Percentiles rank a stretch among this genome's conserved stretches.
Evolutionary conservation across 164 flowering plant genomes (phyloP).

Genomic region (Platanus orientalis): DNA sequence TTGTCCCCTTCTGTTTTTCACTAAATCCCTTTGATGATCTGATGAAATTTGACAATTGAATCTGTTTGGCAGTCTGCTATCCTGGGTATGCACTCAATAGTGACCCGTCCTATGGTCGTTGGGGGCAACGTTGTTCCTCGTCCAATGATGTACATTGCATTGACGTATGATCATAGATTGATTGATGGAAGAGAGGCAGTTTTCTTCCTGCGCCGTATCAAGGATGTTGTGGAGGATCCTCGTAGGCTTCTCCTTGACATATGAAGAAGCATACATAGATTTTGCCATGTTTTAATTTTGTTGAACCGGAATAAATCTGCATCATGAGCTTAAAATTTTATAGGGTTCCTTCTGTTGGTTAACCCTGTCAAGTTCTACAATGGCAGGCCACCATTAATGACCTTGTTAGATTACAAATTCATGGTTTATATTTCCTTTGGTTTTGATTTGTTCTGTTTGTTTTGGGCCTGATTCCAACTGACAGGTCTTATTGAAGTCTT

Average conservation of each 20-base stretch:
- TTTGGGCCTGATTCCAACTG: too few relatives aligned
- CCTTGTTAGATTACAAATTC: not conserved
- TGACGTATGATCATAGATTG: constrained; percentile 90
- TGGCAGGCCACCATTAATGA: constrained; percentile 7
- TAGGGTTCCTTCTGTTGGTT: constrained; percentile 7
- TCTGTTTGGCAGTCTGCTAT: constrained; percentile 75
- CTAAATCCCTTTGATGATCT: too few relatives aligned
- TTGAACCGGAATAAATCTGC: constrained; percentile 12
- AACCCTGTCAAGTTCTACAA: constrained; percentile 3
- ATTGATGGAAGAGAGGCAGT: constrained; percentile 99
- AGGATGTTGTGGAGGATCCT: constrained; percentile 96
- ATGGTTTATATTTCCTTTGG: not conserved
- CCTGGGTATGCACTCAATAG: constrained; percentile 93
- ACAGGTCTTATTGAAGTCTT: too few relatives aligned
- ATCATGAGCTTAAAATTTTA: constrained; percentile 9
- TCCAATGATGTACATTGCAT: constrained; percentile 97
- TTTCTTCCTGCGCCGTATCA: constrained; percentile 85
- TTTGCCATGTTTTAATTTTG: constrained; percentile 5
- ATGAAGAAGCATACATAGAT: constrained; percentile 23
- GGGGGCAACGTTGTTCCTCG: constrained; percentile 72
- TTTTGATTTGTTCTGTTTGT: not conserved
- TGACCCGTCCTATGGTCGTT: constrained; percentile 94
- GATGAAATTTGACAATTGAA: too few relatives aligned
- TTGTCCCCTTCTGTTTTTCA: too few relatives aligned
- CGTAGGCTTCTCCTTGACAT: constrained; percentile 86